Conservation (phyloP, 2,329 filamentous ascomycete genomes). For the Aurifilum marmelostoma region DNA sequence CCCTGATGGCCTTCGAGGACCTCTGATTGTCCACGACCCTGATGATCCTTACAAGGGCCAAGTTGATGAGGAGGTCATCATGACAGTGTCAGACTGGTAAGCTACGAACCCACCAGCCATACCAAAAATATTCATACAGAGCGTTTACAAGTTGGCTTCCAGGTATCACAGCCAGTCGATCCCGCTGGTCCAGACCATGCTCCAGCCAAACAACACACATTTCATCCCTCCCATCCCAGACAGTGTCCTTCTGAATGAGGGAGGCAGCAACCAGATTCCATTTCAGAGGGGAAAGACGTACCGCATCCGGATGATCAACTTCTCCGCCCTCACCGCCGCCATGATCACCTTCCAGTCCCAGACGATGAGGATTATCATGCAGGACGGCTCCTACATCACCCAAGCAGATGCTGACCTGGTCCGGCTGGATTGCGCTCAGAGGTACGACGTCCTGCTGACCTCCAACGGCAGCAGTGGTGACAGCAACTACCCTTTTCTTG, state of each 20-base stretch:
- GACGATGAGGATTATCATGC: slow-evolving; percentile 50
- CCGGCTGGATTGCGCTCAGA: slow-evolving; percentile 48
- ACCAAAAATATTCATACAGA: background rate
- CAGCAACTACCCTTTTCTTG: slow-evolving; percentile 48
- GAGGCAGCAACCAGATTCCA: slow-evolving; percentile 40
- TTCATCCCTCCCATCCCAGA: slow-evolving; percentile 48
- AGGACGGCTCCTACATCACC: slow-evolving; percentile 47
- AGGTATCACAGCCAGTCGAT: slow-evolving; percentile 49
- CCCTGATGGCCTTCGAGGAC: slow-evolving; percentile 63
- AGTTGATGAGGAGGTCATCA: slow-evolving; percentile 57
- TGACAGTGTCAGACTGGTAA: slow-evolving; percentile 46
- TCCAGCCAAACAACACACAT: slow-evolving; percentile 43
- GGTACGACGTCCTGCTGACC: slow-evolving; percentile 49
- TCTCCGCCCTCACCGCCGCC: slow-evolving; percentile 46
- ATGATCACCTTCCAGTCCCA: slow-evolving; percentile 50
- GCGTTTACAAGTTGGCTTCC: slow-evolving; percentile 5
- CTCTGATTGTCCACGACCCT: slow-evolving; percentile 60
- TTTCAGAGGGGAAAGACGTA: slow-evolving; percentile 49
- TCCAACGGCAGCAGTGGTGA: slow-evolving; percentile 38
- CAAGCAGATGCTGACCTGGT: slow-evolving; percentile 43
- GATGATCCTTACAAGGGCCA: slow-evolving; percentile 51
- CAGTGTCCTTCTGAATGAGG: slow-evolving; percentile 48
- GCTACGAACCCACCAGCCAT: slow-evolving; percentile 3
- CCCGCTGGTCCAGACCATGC: slow-evolving; percentile 44
- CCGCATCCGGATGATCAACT: slow-evolving; percentile 52